Percentiles rank a stretch among this genome's conserved stretches.
phyloP scores from a whole-genome alignment of 2,329 filamentous ascomycete species.

The Fusarium penzigii region DNA sequence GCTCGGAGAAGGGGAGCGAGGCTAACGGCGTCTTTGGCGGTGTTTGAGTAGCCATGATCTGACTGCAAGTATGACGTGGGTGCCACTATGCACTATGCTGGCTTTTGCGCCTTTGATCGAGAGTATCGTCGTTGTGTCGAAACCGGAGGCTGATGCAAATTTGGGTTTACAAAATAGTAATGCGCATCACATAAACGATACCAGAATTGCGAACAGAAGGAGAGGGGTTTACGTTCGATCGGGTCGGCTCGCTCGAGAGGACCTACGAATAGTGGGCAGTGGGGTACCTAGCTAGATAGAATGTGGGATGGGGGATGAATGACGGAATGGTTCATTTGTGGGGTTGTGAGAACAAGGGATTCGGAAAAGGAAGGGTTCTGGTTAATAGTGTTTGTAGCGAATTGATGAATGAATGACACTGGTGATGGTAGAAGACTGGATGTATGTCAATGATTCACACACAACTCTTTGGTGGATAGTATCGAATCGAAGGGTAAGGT shows the following conservation, averaged over 20 bases:
- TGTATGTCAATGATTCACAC: no score
- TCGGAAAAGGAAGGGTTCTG: not conserved
- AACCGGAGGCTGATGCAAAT: no score
- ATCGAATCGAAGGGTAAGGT: no score
- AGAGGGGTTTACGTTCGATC: not conserved
- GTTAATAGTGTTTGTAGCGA: not conserved
- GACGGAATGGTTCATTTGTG: conserved; percentile 18
- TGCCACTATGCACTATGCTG: no score
- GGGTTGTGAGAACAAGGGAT: conserved; percentile 5
- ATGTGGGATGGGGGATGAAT: conserved; percentile 18
- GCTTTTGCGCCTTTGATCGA: no score
- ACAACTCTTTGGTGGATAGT: no score
- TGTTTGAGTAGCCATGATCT: conserved; percentile 23
- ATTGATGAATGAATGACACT: not conserved
- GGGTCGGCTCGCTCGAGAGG: not conserved
- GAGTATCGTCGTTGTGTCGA: no score
- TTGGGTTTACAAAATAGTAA: no score
- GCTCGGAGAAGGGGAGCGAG: conserved; percentile 33
- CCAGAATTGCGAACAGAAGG: not conserved
- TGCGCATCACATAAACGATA: not conserved
- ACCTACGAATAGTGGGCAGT: conserved; percentile 12
- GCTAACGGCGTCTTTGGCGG: conserved; percentile 39
- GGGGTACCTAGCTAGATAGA: conserved; percentile 20
- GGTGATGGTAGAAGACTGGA: no score
- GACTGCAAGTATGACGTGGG: not conserved